Evolutionary conservation across 2,329 filamentous ascomycete genomes (phyloP), one percentile per base, ranked within the genome.

Genomic region (Fusarium sp.): DNA sequence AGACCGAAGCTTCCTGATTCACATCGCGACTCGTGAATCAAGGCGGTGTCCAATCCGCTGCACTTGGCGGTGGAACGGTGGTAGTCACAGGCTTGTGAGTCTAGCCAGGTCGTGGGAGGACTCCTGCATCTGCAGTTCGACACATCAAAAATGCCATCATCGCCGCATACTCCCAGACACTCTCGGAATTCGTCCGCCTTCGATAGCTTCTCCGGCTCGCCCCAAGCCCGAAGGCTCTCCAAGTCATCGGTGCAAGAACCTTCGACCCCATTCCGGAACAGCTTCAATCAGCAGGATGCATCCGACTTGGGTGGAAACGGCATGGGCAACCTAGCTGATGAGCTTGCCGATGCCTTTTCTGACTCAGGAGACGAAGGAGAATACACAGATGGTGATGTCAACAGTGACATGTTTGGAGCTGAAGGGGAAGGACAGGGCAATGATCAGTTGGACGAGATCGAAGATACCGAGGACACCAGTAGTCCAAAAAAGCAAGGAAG

Each of bases 251-350:
- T 84, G 57, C 84, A 87, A 72, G 88, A 89, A 41, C 83, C 85
- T 30, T 79, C 84, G 47, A 87, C 87, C 3, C 85, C 87, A 51
- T 82, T 85, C 54, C 83, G 85, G 59, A 84, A 83, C 75, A 87
- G 85, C 76, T 85, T 85, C 75, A 85, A 84, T 76, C 85, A 87
- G 61, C 82, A 84, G 66, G 87, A 89, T 74, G 79, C 78, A 41
- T 79, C 85, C n/a, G 85, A 87, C 61, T 80, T 88, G 58, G 82
- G 82, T 65, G 84, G 83, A 56, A 89, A 89, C 70, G 91, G 92
- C 14, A 85, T 94, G 71, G 94, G 93, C 38, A 95, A 94, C 76
- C 82, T 96, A 55, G 94, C 94, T 4, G 94, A 96, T 81, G 94
- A 96, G 82, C 85, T 96, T 54, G 94, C 92, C 4, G 93, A 93